phyloP scores from a whole-genome alignment of 495 filamentous ascomycete species.

The Aspergillus conjunctus region DNA sequence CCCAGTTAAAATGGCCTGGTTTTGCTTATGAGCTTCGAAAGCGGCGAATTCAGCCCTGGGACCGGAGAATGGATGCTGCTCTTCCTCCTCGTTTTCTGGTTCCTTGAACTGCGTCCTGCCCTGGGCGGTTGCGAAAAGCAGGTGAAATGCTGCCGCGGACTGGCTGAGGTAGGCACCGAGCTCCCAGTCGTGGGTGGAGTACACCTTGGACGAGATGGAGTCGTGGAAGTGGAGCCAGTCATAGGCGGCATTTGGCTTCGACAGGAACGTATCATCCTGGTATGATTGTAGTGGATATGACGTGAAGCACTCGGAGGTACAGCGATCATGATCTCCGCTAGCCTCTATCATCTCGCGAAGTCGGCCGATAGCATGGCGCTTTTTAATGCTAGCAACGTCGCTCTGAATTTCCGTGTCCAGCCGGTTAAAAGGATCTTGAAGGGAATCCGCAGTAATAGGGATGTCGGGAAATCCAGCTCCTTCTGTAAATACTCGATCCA shows the following conservation, averaged over 20 bases:
- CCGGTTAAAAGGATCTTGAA: slow-evolving; percentile 37
- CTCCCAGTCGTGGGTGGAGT: slow-evolving; percentile 83
- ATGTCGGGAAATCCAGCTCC: slow-evolving; percentile 79
- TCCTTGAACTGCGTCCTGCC: slow-evolving; percentile 39
- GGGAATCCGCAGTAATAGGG: slow-evolving; percentile 36
- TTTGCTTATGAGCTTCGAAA: slow-evolving; percentile 71
- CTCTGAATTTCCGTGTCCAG: slow-evolving; percentile 33
- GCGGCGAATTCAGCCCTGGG: slow-evolving; percentile 77
- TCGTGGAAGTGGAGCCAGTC: slow-evolving; percentile 98
- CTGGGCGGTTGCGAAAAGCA: slow-evolving; percentile 72
- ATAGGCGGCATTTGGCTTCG: slow-evolving; percentile 82
- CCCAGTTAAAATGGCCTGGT: slow-evolving; percentile 55
- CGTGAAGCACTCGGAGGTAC: slow-evolving; percentile 79
- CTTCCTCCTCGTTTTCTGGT: slow-evolving; percentile 54
- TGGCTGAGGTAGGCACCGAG: slow-evolving; percentile 80
- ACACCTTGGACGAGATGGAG: slow-evolving; percentile 70
- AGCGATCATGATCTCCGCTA: slow-evolving; percentile 83
- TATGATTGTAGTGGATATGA: slow-evolving; percentile 83
- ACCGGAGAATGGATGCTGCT: slow-evolving; percentile 73
- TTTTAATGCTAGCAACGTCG: slow-evolving; percentile 74
- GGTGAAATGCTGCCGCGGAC: slow-evolving; percentile 85
- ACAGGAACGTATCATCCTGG: slow-evolving; percentile 88
- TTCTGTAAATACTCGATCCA: slow-evolving; percentile 82
- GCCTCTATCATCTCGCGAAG: slow-evolving; percentile 89
- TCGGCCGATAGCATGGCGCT: slow-evolving; percentile 73